Percentiles rank a stretch among this genome's conserved stretches.
These are phyloP conservation scores for Aspergillus ustus DNA, from an alignment of 2,329 filamentous ascomycete species.

Conservation along the genomic window DNA sequence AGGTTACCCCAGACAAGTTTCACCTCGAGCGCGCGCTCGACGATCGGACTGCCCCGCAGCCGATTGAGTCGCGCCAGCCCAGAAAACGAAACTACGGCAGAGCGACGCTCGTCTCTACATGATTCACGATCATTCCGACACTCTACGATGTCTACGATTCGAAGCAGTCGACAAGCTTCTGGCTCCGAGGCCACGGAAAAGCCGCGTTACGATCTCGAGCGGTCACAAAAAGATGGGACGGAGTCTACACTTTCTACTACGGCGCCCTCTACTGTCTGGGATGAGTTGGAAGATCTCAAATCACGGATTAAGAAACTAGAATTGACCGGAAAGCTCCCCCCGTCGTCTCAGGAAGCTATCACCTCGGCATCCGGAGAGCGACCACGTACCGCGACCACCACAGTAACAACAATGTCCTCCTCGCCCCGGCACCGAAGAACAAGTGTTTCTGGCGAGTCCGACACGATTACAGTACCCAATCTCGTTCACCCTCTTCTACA, in stretches of 20 bases:
- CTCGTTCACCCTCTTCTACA: slow-evolving; percentile 79
- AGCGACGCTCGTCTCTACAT: slow-evolving; percentile 38
- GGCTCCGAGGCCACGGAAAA: slow-evolving; percentile 41
- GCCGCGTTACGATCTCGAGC: slow-evolving; percentile 39
- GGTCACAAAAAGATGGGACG: slow-evolving; percentile 64
- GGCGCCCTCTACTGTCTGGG: slow-evolving; percentile 93
- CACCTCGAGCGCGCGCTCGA: slow-evolving; percentile 40
- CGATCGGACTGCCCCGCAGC: slow-evolving; percentile 41
- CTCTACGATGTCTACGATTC: slow-evolving; percentile 40
- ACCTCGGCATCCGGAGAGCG: slow-evolving; percentile 76
- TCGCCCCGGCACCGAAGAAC: slow-evolving; percentile 76
- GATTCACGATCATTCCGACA: slow-evolving; percentile 40
- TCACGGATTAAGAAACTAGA: slow-evolving; percentile 90
- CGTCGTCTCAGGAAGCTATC: slow-evolving; percentile 80
- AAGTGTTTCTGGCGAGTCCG: slow-evolving; percentile 44
- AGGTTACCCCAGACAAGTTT: slow-evolving; percentile 40
- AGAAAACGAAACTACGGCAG: slow-evolving; percentile 35
- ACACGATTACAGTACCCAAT: slow-evolving; percentile 43
- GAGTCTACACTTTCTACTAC: slow-evolving; percentile 88
- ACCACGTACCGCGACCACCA: slow-evolving; percentile 88
- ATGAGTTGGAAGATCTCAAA: slow-evolving; percentile 94
- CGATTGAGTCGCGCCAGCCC: slow-evolving; percentile 42
- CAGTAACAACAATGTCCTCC: slow-evolving; percentile 84
- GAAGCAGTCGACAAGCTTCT: slow-evolving; percentile 42
- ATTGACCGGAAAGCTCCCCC: slow-evolving; percentile 82